Evolutionary conservation across 2,329 filamentous ascomycete genomes (phyloP), one percentile per base, ranked within the genome.

Genomic region (Trichoderma afroharzianum): DNA sequence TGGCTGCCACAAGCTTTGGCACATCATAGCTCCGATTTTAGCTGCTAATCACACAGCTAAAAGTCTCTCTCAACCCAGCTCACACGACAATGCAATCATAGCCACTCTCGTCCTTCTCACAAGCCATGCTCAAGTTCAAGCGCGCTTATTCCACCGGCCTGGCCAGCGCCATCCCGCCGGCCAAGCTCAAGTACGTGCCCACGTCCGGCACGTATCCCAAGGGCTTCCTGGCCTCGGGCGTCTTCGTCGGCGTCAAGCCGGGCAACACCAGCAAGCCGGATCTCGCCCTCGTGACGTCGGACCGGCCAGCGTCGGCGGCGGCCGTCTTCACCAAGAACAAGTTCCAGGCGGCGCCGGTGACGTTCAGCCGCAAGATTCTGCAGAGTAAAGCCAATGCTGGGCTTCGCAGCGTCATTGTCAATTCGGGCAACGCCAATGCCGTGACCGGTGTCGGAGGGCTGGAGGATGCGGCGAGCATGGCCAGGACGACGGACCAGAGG

Each of bases 251-350:
- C 68, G 94, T 99, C 76, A 99, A 99, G 85, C 90, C 94, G 15
- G 91, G 91, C 75, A 98, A 98, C 83, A 97, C 93, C 64, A 92
- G 89, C 74, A 95, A 95, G 82, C 94, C 95, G 36, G 96, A 99
- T 80, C 88, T 99, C 63, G 94, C 95, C 43, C 87, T 99, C 75
- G 88, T 99, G 74, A 91, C 92, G 21, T 98, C 96, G 7, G 93
- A 97, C 77, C 87, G 87, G 67, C 94, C 95, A 69, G 98, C 94
- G 81, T 88, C 93, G 7, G 95, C 92, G 11, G 94, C 95, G 0
- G 96, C 94, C 7, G 95, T 98, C 59, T 98, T 98, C 84, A 99
- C 96, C 69, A 97, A 94, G 82, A 99, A 99, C 85, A 95, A 95
- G 82, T 99, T 99, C 84, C 95, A 98, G 82, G 96, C 96, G 21